Evolutionary conservation across 441 rosid species (phyloP).

Genomic region (Omphalea diandra): DNA sequence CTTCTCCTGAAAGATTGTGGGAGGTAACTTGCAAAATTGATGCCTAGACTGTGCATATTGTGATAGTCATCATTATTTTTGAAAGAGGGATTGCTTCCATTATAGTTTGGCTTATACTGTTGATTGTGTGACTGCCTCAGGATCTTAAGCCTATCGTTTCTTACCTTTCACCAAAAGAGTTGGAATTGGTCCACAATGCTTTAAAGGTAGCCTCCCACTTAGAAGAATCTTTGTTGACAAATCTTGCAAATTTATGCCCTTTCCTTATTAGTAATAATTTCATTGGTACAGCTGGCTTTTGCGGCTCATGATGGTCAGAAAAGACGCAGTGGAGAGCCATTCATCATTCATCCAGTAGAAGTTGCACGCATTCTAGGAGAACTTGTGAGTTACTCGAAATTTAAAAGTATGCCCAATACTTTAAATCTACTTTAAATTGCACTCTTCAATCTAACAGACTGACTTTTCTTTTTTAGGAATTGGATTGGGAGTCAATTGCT

Average conservation of each 20-base stretch:
- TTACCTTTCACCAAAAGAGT: constrained; percentile 76
- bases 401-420: constrained; percentile 19
- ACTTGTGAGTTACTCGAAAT: constrained; percentile 62
- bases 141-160: constrained; percentile 73
- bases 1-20: constrained; percentile 86
- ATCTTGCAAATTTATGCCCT: constrained; percentile 6
- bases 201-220: constrained; percentile 53
- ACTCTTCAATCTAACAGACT: constrained; percentile 27
- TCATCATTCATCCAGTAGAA: constrained; percentile 92
- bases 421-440: constrained; percentile 20
- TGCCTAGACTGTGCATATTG: constrained; percentile 1
- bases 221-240: constrained; percentile 11
- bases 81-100: constrained; percentile 12
- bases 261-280: constrained; percentile 32
- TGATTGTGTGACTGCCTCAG: constrained; percentile 42
- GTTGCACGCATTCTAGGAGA: constrained; percentile 94
- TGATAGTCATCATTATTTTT: constrained; percentile 17
- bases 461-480: constrained; percentile 53
- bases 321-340: constrained; percentile 93
- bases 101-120: constrained; percentile 24
- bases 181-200: constrained; percentile 80
- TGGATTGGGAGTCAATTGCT: constrained; percentile 98
- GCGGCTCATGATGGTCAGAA: constrained; percentile 93
- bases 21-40: constrained; percentile 53
- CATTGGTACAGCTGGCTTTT: constrained; percentile 77